phyloP scores from a whole-genome alignment of 805 yeast genomes.

The Lachancea meyersii region DNA sequence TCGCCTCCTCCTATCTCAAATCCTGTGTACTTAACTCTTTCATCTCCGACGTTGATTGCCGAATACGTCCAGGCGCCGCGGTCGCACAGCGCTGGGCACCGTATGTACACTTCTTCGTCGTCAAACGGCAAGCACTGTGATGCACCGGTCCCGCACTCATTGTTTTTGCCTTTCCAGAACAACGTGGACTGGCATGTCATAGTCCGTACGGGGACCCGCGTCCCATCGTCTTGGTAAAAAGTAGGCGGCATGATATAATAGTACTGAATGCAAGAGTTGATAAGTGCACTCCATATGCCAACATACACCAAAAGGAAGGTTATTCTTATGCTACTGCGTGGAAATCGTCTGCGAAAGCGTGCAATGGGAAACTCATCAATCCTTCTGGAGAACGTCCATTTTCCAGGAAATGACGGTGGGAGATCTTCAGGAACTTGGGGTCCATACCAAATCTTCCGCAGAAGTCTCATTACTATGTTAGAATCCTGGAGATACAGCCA shows the following conservation, averaged over 20 bases:
- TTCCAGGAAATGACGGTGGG: conserved; percentile 38
- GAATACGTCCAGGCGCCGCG: conserved; percentile 71
- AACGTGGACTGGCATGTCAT: conserved; percentile 32
- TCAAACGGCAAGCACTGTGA: conserved; percentile 46
- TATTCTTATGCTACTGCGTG: conserved; percentile 27
- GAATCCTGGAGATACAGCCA: conserved; percentile 20
- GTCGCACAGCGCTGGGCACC: conserved; percentile 88
- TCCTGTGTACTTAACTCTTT: conserved; percentile 60
- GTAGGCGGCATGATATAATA: conserved; percentile 41
- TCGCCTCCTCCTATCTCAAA: conserved; percentile 75
- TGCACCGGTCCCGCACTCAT: conserved; percentile 69
- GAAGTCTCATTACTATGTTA: conserved; percentile 19
- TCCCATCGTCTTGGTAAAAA: conserved; percentile 19
- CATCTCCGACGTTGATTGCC: conserved; percentile 65
- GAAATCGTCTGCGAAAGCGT: conserved; percentile 28
- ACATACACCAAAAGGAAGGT: conserved; percentile 37
- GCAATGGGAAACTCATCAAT: conserved; percentile 41
- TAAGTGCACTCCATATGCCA: conserved; percentile 41
- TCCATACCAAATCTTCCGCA: conserved; percentile 47
- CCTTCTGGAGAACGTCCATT: conserved; percentile 16
- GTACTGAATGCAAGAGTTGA: conserved; percentile 38
- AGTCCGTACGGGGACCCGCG: conserved; percentile 33
- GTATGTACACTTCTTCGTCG: conserved; percentile 44
- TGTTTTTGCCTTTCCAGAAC: conserved; percentile 69
- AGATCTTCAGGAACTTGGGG: conserved; percentile 44